These are phyloP conservation scores for Cubamyces lactineus DNA, from an alignment of 768 basidiomycete species.

Conservation along the genomic window DNA sequence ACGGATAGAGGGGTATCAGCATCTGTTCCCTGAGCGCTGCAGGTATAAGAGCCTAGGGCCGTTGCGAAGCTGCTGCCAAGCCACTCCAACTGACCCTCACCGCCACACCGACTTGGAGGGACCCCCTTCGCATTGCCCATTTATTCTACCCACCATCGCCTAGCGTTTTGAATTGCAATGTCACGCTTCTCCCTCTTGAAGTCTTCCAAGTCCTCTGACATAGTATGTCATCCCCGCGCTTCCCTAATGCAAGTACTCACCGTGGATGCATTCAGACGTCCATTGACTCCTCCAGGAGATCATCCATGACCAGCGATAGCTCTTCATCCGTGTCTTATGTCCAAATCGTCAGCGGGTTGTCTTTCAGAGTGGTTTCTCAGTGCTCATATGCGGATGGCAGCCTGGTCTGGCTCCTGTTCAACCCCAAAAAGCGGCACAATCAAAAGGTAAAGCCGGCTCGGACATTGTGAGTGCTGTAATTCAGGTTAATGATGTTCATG, in stretches of 20 bases:
- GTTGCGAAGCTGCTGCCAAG: not conserved
- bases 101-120: too few species aligned
- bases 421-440: not conserved
- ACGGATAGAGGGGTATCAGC: not conserved
- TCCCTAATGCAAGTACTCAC: too few species aligned
- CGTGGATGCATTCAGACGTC: slow-evolving; percentile 6
- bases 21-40: not conserved
- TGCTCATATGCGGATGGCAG: not conserved
- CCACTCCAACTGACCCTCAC: too few species aligned
- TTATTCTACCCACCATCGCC: too few species aligned
- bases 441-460: not conserved
- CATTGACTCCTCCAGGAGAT: slow-evolving; percentile 10
- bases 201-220: slow-evolving; percentile 11
- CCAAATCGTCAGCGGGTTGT: slow-evolving; percentile 6
- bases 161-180: slow-evolving; percentile 4
- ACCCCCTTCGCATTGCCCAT: too few species aligned
- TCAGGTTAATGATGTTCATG: not conserved
- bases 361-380: not conserved
- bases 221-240: not conserved
- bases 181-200: slow-evolving; percentile 18
- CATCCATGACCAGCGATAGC: slow-evolving; percentile 12
- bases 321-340: slow-evolving; percentile 18
- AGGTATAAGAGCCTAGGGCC: slow-evolving; percentile 9
- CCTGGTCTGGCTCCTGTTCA: slow-evolving; percentile 5
- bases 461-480: slow-evolving; percentile 11